Percentiles rank a stretch among this genome's conserved stretches.
Evolutionary conservation across 192 early-diverging fungal genomes (phyloP).

Genomic region (Radiomyces spectabilis): DNA sequence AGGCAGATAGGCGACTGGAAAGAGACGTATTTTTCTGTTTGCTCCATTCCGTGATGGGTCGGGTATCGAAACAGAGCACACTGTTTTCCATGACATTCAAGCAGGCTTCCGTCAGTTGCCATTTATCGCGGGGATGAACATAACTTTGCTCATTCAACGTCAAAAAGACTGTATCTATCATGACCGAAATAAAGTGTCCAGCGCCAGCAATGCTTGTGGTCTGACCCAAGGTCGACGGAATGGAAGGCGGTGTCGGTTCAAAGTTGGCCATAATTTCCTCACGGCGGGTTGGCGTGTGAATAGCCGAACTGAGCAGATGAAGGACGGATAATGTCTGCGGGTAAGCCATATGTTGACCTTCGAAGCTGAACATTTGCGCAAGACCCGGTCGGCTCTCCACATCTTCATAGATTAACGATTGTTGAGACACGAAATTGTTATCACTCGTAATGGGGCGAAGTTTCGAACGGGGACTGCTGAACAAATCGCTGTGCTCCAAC

Average conservation of each 20-base stretch:
- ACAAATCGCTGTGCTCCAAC: slow-evolving; percentile 55
- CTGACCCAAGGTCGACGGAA: slow-evolving; percentile 57
- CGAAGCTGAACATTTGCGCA: too few species aligned
- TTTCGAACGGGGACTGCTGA: too few species aligned
- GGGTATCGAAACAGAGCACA: slow-evolving; percentile 69
- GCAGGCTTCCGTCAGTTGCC: slow-evolving; percentile 65
- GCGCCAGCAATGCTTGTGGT: slow-evolving; percentile 65
- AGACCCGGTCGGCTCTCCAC: too few species aligned
- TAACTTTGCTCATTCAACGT: slow-evolving; percentile 69
- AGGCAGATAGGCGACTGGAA: too few species aligned
- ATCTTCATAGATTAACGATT: too few species aligned
- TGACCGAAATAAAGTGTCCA: slow-evolving; percentile 71
- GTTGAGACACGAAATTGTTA: too few species aligned
- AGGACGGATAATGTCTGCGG: slow-evolving; percentile 85
- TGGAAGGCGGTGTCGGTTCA: slow-evolving; percentile 31
- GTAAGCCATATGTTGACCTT: too few species aligned
- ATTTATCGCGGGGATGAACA: slow-evolving; percentile 59
- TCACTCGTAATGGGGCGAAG: too few species aligned
- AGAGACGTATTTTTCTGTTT: too few species aligned
- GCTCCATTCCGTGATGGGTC: slow-evolving; percentile 26
- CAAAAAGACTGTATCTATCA: slow-evolving; percentile 78
- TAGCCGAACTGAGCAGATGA: slow-evolving; percentile 60
- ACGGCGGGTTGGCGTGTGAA: slow-evolving; percentile 36
- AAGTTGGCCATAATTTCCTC: slow-evolving; percentile 25
- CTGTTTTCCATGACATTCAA: slow-evolving; percentile 78